Base-by-base conservation (phyloP, 2,329 filamentous ascomycete species). In the Neofusicoccum parvum region DNA sequence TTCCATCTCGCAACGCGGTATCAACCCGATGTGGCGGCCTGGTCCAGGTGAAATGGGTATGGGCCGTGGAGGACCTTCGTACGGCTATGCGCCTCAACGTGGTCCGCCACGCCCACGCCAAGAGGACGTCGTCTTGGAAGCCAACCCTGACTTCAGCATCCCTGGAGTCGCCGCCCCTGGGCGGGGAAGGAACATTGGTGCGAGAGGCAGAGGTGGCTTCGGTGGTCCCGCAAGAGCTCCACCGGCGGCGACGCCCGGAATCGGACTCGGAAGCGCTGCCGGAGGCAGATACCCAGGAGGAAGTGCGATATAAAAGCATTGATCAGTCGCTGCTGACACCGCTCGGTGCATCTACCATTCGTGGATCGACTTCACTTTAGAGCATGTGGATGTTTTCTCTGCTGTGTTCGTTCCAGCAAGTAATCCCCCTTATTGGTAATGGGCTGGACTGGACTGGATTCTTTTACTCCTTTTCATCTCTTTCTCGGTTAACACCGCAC, bases 61-160 rank as follows among this genome's bases (percentile, higher is more conserved):
- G 54, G 54, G 54, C 34, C 36, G 36, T 27, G 43, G 56, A n/a
- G 73, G 71, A 69, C 67, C 69, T 80, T 78, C 62, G 79, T 73
- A 80, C 64, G 80, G 72, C 81, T 58, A 54, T 39, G 45, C 39
- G 36, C 46, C 54, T 15, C 36, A 37, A 15, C 45, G 59, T 14
- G 62, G 58, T 20, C 69, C 73, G 41, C 68, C 75, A 71, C 73
- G 75, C 67, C 71, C 76, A 74, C 70, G 87, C 71, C 86, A 86
- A 67, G 87, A 90, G 70, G 92, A 96, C 70, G 84, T 93, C 58
- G 80, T 96, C 45, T 82, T 96, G 66, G 88, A 89, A 72, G 88
- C 83, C 50, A 97, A 96, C 73, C 93, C 94, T 0, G 93, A 97
- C 76, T 97, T 97, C 79, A 86, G 90, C 69, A 76, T 97, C 34